These are phyloP conservation scores for Cinnamomum chago DNA, from an alignment of 164 flowering plant genomes.

Conservation along the genomic window DNA sequence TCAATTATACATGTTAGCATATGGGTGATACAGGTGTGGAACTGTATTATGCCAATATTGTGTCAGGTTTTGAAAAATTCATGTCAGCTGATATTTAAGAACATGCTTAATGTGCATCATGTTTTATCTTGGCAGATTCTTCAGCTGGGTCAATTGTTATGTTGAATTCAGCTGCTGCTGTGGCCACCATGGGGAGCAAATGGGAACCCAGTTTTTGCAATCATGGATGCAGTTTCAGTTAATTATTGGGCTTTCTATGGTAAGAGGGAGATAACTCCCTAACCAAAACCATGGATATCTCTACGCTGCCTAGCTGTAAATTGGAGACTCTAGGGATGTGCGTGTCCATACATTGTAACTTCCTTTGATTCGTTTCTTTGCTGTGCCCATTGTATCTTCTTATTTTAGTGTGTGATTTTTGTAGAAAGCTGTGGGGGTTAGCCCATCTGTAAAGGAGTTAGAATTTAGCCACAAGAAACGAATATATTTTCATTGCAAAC, in stretches of 20 bases:
- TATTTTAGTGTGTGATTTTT: not conserved
- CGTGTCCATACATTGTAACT: no score
- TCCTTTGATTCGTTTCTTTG: not conserved
- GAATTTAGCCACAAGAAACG: not conserved
- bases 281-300: not conserved
- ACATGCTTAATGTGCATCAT: no score
- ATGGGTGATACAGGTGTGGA: no score
- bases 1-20: no score
- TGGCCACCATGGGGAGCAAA: not conserved
- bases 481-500: not conserved
- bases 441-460: not conserved
- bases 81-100: no score
- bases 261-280: not conserved
- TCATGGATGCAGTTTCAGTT: not conserved
- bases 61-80: no score
- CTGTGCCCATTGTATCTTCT: not conserved
- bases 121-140: not conserved
- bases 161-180: not conserved
- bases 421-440: not conserved
- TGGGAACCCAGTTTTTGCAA: not conserved
- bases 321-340: not conserved
- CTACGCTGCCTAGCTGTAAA: not conserved
- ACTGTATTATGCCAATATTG: no score
- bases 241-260: not conserved
- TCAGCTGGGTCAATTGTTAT: not conserved